Conservation (phyloP, 306 rosid genomes). For the Parietaria judaica region DNA sequence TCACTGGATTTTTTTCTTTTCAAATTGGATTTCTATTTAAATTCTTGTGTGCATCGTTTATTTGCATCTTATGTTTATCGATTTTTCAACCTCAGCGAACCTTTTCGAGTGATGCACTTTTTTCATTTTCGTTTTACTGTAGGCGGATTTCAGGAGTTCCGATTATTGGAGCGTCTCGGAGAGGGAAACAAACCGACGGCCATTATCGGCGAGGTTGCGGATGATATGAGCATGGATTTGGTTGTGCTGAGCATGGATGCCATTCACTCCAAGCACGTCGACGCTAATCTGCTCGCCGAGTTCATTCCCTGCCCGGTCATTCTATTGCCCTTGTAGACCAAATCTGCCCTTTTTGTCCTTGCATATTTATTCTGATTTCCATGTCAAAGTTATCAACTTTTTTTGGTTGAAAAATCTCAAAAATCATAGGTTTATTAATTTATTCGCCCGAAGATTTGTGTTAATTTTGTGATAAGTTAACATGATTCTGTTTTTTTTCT, state of each 20-base stretch:
- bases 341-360: background rate
- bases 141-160: conserved; percentile 82
- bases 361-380: background rate
- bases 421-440: background rate
- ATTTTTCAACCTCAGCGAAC: background rate
- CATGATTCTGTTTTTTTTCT: too few relatives aligned
- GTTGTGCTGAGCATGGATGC: conserved; percentile 96
- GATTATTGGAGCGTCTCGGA: conserved; percentile 69
- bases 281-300: conserved; percentile 89
- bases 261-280: conserved; percentile 85
- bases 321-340: conserved; percentile 59
- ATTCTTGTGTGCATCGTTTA: too few relatives aligned
- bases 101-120: background rate
- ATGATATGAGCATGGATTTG: conserved; percentile 81
- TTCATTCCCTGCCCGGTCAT: conserved; percentile 89
- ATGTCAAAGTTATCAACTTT: background rate
- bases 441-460: too few relatives aligned
- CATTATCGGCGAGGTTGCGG: conserved; percentile 86
- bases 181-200: conserved; percentile 89
- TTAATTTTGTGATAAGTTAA: too few relatives aligned
- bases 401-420: background rate
- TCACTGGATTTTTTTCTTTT: too few relatives aligned
- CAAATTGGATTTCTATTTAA: too few relatives aligned
- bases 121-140: background rate
- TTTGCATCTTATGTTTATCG: too few relatives aligned